Conservation (phyloP, 805 yeast genomes). For the Citeromyces matritensis region DNA sequence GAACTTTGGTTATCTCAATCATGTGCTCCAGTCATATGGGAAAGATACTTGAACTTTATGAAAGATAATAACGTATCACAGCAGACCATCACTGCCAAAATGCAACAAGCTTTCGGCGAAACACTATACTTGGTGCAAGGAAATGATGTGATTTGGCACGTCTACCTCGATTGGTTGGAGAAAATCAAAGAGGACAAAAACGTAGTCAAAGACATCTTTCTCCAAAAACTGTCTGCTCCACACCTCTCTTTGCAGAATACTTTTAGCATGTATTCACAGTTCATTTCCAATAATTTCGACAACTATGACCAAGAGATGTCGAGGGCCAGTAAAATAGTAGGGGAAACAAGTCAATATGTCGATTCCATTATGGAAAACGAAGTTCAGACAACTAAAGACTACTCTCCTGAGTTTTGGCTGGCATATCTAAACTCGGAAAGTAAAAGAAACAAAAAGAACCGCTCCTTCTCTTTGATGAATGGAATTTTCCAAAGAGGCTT, state of each 20-base stretch:
- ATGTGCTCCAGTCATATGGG: neutral
- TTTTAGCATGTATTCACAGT: slow-evolving; percentile 20
- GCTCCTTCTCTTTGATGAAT: slow-evolving; percentile 4
- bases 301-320: slow-evolving; percentile 20
- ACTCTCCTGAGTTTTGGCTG: slow-evolving; percentile 8
- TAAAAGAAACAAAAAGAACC: slow-evolving; percentile 4
- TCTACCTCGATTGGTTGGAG: neutral
- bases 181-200: slow-evolving; percentile 1
- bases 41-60: neutral
- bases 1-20: neutral
- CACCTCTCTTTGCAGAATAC: slow-evolving; percentile 24
- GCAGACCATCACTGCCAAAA: too few relatives aligned
- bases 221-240: slow-evolving; percentile 20
- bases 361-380: slow-evolving; percentile 20
- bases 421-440: slow-evolving; percentile 4
- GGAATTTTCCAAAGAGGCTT: slow-evolving; percentile 18
- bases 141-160: neutral
- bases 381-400: slow-evolving; percentile 5
- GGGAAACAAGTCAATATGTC: slow-evolving; percentile 14
- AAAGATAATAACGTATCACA: too few relatives aligned
- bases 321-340: slow-evolving; percentile 17
- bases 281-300: slow-evolving; percentile 16
- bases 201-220: slow-evolving; percentile 9
- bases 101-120: too few relatives aligned
- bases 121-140: neutral